Percentiles rank a stretch among this genome's conserved stretches.
Evolutionary conservation across 495 filamentous ascomycete species (phyloP).

Genomic region (Aspergillus ostianus): DNA sequence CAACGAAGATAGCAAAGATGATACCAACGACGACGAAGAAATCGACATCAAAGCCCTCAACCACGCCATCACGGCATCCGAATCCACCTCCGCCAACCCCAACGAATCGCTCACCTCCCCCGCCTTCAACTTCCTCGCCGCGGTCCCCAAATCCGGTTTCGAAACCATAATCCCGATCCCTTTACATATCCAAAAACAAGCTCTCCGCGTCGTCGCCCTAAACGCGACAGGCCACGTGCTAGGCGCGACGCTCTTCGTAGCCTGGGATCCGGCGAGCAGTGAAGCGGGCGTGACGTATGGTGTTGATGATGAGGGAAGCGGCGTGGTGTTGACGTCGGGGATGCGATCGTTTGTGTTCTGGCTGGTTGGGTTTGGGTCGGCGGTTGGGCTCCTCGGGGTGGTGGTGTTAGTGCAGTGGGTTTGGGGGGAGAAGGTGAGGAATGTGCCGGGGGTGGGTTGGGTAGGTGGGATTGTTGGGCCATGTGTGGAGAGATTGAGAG

Average conservation of each 20-base stretch:
- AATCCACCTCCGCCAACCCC: conserved; percentile 30
- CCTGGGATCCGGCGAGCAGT: conserved; percentile 12
- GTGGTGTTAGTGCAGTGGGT: background rate
- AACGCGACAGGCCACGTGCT: conserved; percentile 16
- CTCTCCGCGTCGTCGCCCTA: conserved; percentile 19
- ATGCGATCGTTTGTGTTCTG: background rate
- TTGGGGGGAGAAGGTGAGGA: background rate
- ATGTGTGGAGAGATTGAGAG: background rate
- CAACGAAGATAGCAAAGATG: background rate
- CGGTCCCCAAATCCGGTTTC: conserved; percentile 31
- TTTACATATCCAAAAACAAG: background rate
- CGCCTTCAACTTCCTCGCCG: conserved; percentile 24
- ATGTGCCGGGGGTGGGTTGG: too few species aligned
- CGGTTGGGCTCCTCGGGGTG: background rate
- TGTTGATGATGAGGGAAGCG: background rate
- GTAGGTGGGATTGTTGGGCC: background rate
- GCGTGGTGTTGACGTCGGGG: background rate
- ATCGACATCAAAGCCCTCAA: conserved; percentile 19
- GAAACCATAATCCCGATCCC: conserved; percentile 32
- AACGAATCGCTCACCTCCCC: background rate
- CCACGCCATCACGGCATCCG: conserved; percentile 26
- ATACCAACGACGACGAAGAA: background rate
- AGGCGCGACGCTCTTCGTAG: conserved; percentile 13
- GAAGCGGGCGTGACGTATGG: conserved; percentile 8
- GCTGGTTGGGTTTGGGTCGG: background rate